Percentiles rank a stretch among this genome's conserved stretches.
Conservation (phyloP, 129 eudicot genomes). For the Centrapalus pauciflorus region DNA sequence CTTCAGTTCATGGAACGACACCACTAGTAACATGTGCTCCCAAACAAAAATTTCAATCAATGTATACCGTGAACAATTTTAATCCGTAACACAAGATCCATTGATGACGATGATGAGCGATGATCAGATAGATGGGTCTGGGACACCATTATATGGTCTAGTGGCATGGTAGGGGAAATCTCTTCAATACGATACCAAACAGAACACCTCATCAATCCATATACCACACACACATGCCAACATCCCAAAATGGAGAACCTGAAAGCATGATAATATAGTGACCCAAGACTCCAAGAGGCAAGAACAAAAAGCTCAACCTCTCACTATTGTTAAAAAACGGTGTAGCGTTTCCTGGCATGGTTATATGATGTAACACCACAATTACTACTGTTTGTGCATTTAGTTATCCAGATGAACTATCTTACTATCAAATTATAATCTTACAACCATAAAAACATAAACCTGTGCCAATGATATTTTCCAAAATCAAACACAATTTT, state of each 20-base stretch:
- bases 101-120: too few species aligned
- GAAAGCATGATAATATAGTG: neutral
- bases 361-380: neutral
- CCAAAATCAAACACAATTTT: neutral
- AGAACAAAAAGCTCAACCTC: neutral
- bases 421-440: neutral
- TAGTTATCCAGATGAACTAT: neutral
- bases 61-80: too few species aligned
- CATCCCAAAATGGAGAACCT: neutral
- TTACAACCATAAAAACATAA: neutral
- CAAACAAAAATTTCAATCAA: too few species aligned
- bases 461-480: constrained; percentile 1
- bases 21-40: too few species aligned
- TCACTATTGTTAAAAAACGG: neutral
- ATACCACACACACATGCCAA: neutral
- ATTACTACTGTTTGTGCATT: neutral
- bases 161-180: neutral
- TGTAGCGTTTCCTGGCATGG: neutral
- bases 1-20: too few species aligned
- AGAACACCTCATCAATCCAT: neutral
- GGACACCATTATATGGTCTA: neutral
- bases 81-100: too few species aligned
- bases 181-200: neutral
- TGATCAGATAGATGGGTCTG: neutral
- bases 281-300: too few species aligned